Evolutionary conservation across 257 asterid species (phyloP).

Genomic region (Hygrophila difformis): DNA sequence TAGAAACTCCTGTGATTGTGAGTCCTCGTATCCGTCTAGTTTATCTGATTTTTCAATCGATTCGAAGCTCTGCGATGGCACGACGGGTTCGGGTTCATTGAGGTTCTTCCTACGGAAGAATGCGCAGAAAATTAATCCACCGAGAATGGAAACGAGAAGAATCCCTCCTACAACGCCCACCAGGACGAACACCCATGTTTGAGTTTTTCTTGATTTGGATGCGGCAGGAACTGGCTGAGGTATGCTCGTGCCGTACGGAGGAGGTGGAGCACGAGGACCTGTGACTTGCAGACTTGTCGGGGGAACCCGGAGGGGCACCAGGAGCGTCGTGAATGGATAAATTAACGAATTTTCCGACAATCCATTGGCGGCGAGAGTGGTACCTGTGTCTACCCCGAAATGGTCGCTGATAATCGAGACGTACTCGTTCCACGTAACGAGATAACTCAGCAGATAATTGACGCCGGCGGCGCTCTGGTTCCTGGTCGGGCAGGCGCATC

Average conservation of each 20-base stretch:
- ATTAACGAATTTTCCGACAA: constrained; percentile 24
- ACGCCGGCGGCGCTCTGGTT: constrained; percentile 36
- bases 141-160: constrained; percentile 16
- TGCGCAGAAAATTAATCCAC: constrained; percentile 21
- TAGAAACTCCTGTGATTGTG: constrained; percentile 33
- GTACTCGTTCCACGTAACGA: constrained; percentile 25
- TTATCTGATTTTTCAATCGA: too few species aligned
- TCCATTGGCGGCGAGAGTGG: constrained; percentile 46
- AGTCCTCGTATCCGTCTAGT: constrained; percentile 20
- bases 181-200: constrained; percentile 53
- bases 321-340: constrained; percentile 62
- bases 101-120: constrained; percentile 18
- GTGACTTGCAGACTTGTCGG: constrained; percentile 38
- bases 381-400: constrained; percentile 30
- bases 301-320: constrained; percentile 57
- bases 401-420: constrained; percentile 22
- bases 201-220: constrained; percentile 27
- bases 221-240: constrained; percentile 23
- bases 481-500: constrained; percentile 84
- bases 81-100: constrained; percentile 23
- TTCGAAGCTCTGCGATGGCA: constrained; percentile 27
- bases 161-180: constrained; percentile 52
- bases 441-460: constrained; percentile 51
- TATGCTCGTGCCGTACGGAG: constrained; percentile 18
- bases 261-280: constrained; percentile 51